Conservation (phyloP, 306 rosid species). For the Benincasa hispida region DNA sequence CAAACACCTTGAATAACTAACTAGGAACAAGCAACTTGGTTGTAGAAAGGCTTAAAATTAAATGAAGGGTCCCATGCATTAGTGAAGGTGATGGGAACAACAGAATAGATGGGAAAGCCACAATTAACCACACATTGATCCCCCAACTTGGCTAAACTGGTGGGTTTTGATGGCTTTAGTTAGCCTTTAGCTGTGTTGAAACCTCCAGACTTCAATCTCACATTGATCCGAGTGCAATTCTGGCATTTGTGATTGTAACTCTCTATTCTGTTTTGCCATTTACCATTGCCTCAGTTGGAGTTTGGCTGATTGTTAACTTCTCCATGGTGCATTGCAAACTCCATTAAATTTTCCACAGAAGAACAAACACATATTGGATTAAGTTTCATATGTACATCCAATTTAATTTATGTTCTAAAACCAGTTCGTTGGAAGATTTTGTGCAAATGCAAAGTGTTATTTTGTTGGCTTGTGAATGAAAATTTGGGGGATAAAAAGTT, state of each 20-base stretch:
- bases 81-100: not conserved
- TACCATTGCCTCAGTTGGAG: not conserved
- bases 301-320: not conserved
- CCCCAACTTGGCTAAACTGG: not conserved
- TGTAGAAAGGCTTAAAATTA: conserved; percentile 7
- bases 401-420: not conserved
- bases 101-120: not conserved
- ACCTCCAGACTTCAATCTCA: not conserved
- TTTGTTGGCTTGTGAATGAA: not conserved
- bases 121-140: not conserved
- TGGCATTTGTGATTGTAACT: not conserved
- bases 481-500: not conserved
- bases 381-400: not conserved
- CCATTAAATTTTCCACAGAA: not conserved
- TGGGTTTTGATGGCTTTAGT: not conserved
- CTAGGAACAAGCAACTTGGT: conserved; percentile 6
- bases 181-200: not conserved
- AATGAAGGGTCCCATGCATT: conserved; percentile 4
- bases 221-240: not conserved
- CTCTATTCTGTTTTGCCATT: not conserved
- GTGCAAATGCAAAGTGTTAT: not conserved
- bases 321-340: not conserved
- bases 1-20: not conserved
- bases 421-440: not conserved
- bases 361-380: not conserved